phyloP scores from a whole-genome alignment of 441 rosid genomes.

The Eutrema salsugineum region DNA sequence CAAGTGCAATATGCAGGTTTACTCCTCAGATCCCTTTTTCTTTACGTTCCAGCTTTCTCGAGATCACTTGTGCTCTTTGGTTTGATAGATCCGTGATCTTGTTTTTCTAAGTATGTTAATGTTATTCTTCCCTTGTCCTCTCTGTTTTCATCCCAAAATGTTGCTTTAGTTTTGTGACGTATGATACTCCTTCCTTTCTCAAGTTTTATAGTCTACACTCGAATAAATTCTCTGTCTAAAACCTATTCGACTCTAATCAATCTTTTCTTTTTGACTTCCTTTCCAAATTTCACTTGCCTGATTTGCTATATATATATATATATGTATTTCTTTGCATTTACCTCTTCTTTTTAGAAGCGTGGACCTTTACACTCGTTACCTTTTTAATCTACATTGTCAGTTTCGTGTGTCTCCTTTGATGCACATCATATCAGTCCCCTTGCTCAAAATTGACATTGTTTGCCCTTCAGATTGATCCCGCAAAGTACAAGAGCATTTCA shows the following conservation, averaged over 20 bases:
- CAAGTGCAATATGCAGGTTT: conserved; percentile 99
- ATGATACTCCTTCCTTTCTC: background rate
- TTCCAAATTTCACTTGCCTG: background rate
- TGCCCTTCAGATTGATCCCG: conserved; percentile 73
- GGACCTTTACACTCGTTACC: background rate
- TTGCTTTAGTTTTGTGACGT: background rate
- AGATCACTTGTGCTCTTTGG: background rate
- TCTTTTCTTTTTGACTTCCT: background rate
- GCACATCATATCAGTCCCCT: background rate
- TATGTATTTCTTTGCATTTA: background rate
- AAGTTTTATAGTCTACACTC: too few species aligned
- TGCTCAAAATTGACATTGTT: background rate
- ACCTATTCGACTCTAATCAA: background rate
- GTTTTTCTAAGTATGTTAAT: background rate
- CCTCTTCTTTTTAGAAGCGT: background rate
- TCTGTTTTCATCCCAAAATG: background rate
- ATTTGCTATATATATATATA: background rate
- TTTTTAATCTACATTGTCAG: background rate
- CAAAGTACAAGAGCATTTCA: conserved; percentile 91
- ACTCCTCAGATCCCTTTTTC: conserved; percentile 30
- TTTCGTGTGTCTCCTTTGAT: background rate
- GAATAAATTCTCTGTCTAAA: too few species aligned
- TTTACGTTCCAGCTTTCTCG: too few species aligned
- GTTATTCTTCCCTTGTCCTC: background rate
- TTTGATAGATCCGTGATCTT: background rate